Evolutionary conservation across 495 filamentous ascomycete species (phyloP).

Genomic region (Neurospora hispaniola): DNA sequence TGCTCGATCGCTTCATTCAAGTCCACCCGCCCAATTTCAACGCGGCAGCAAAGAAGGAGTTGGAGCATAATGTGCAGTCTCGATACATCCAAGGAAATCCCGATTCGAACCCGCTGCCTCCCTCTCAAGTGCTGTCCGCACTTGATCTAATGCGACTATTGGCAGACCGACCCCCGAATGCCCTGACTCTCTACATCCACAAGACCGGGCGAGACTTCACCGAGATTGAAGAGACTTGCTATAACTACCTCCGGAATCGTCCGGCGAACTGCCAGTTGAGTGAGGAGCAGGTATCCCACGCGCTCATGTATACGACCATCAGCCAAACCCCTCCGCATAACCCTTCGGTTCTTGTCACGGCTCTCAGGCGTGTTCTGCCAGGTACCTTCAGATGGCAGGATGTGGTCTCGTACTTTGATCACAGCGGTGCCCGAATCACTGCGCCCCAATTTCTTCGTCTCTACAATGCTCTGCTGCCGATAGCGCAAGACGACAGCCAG

Average conservation of each 20-base stretch:
- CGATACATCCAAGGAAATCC: conserved; percentile 48
- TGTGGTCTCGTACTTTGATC: conserved; percentile 75
- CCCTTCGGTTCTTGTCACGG: conserved; percentile 58
- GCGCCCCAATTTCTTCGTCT: conserved; percentile 69
- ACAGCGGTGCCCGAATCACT: conserved; percentile 61
- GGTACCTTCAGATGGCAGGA: conserved; percentile 70
- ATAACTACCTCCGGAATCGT: conserved; percentile 48
- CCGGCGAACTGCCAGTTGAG: conserved; percentile 56
- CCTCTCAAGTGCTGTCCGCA: conserved; percentile 61
- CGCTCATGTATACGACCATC: conserved; percentile 66
- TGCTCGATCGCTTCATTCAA: conserved; percentile 72
- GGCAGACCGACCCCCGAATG: conserved; percentile 46
- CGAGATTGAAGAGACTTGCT: conserved; percentile 37
- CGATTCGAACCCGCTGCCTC: conserved; percentile 44
- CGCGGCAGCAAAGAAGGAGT: conserved; percentile 56
- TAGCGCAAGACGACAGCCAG: conserved; percentile 47
- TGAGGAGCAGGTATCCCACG: conserved; percentile 73
- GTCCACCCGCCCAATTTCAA: conserved; percentile 74
- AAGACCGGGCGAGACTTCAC: conserved; percentile 55
- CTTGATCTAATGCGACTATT: conserved; percentile 64
- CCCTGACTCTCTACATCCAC: conserved; percentile 68
- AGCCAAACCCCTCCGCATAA: conserved; percentile 64
- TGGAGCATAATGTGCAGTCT: conserved; percentile 53
- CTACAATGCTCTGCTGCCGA: conserved; percentile 61
- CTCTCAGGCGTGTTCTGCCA: conserved; percentile 33